Conservation (phyloP, 169 alveolate species). For the Amoebophrya sp. region DNA sequence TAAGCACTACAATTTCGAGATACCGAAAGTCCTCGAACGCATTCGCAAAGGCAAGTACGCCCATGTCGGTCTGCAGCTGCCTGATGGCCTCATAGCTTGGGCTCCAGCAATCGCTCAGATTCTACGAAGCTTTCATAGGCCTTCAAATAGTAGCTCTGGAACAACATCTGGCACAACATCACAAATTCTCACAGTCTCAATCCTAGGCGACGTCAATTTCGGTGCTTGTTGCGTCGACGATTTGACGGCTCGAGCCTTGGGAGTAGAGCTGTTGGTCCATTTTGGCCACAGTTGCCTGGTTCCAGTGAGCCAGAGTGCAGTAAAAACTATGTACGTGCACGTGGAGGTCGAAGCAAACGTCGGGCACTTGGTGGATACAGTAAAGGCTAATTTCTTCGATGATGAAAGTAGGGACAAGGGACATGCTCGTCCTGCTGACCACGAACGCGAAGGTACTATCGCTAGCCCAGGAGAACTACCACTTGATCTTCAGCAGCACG, state of each 20-base stretch:
- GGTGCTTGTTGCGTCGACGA: constrained; percentile 99
- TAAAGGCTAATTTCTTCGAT: background rate
- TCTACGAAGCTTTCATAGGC: constrained; percentile 67
- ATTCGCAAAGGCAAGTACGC: constrained; percentile 63
- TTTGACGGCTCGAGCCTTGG: constrained; percentile 70
- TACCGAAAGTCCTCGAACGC: constrained; percentile 79
- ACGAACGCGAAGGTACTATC: background rate
- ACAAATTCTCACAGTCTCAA: constrained; percentile 35
- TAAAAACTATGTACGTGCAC: background rate
- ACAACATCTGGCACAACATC: background rate
- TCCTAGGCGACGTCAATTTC: constrained; percentile 93
- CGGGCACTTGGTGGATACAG: background rate
- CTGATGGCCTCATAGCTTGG: constrained; percentile 87
- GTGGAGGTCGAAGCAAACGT: background rate
- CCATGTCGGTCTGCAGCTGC: constrained; percentile 90
- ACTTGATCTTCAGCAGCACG: background rate
- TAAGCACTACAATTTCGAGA: constrained; percentile 88
- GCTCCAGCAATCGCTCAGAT: constrained; percentile 79
- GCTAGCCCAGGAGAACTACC: background rate
- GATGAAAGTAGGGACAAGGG: background rate
- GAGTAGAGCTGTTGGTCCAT: constrained; percentile 88
- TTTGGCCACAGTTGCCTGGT: constrained; percentile 97
- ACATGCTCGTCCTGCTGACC: no score
- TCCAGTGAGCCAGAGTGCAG: constrained; percentile 58
- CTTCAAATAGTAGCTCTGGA: constrained; percentile 58